Percentiles rank a stretch among this genome's conserved stretches.
These are phyloP conservation scores for Apiosordaria backusii DNA, from an alignment of 495 filamentous ascomycete species.

Conservation along the genomic window DNA sequence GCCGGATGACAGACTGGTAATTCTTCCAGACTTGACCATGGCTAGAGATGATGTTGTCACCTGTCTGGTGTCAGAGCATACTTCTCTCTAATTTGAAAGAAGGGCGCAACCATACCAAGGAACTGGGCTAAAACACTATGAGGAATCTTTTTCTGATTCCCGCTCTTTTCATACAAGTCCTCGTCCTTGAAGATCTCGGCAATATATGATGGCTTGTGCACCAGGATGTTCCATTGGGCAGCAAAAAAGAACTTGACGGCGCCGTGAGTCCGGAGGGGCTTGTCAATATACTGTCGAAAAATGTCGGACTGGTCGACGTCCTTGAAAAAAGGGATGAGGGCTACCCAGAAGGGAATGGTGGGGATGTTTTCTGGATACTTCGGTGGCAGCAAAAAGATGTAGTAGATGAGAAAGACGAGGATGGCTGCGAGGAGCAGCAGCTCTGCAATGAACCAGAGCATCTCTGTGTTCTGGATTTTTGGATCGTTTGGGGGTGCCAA, in stretches of 20 bases:
- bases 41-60: slow-evolving; percentile 22
- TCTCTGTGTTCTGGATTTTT: neutral
- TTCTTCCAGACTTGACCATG: slow-evolving; percentile 17
- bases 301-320: slow-evolving; percentile 34
- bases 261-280: slow-evolving; percentile 35
- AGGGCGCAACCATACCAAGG: slow-evolving; percentile 29
- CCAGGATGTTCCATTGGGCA: slow-evolving; percentile 20
- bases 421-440: slow-evolving; percentile 9
- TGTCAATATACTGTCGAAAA: slow-evolving; percentile 29
- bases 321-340: slow-evolving; percentile 30
- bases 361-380: slow-evolving; percentile 27
- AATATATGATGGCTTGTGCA: slow-evolving; percentile 37
- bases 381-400: slow-evolving; percentile 8
- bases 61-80: neutral
- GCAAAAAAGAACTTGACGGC: slow-evolving; percentile 43
- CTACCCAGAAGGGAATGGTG: slow-evolving; percentile 28
- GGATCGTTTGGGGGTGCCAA: neutral
- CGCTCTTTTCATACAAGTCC: slow-evolving; percentile 41
- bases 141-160: slow-evolving; percentile 49
- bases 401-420: neutral
- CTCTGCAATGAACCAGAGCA: slow-evolving; percentile 11
- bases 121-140: slow-evolving; percentile 40
- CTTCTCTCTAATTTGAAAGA: neutral
- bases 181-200: slow-evolving; percentile 48
- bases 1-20: slow-evolving; percentile 17